Conservation (phyloP, 371 early-diverging fungal species). For the Rhizopus stolonifer region DNA sequence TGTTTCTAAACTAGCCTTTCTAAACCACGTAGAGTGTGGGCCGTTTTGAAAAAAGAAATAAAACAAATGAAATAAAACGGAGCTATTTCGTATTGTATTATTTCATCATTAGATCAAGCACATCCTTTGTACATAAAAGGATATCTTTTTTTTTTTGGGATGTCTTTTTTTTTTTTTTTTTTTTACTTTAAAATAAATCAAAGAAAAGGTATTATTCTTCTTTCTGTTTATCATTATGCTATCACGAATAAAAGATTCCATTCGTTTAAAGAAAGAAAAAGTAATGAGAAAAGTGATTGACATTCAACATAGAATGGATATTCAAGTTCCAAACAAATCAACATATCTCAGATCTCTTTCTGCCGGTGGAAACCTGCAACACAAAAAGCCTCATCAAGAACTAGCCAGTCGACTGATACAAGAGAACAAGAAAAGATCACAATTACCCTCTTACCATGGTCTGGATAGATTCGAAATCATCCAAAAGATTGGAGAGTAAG, state of each 20-base stretch:
- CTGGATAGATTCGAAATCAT: conserved; percentile 49
- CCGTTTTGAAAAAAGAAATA: too few relatives aligned
- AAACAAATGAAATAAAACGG: neutral
- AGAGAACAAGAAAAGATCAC: neutral
- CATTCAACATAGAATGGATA: neutral
- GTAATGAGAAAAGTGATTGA: neutral
- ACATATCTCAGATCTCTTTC: too few relatives aligned
- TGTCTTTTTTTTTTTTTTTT: conserved; percentile 2
- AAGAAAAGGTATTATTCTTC: neutral
- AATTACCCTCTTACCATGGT: conserved; percentile 47
- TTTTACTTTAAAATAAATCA: neutral
- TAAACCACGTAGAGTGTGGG: too few relatives aligned
- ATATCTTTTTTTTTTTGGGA: neutral
- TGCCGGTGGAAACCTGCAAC: too few relatives aligned
- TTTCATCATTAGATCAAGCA: neutral
- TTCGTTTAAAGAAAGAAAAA: conserved; percentile 22
- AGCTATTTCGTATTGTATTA: conserved; percentile 2
- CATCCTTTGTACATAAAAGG: conserved; percentile 1
- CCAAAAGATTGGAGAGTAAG: conserved; percentile 60
- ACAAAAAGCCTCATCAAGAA: too few relatives aligned
- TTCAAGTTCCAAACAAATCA: too few relatives aligned
- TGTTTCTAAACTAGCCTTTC: too few relatives aligned
- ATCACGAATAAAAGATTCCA: conserved; percentile 18
- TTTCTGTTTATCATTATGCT: conserved; percentile 8
- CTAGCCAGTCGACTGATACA: too few relatives aligned